Evolutionary conservation across 192 early-diverging fungal genomes (phyloP), one percentile per base, ranked within the genome.

Genomic region (Coemansia sp.): DNA sequence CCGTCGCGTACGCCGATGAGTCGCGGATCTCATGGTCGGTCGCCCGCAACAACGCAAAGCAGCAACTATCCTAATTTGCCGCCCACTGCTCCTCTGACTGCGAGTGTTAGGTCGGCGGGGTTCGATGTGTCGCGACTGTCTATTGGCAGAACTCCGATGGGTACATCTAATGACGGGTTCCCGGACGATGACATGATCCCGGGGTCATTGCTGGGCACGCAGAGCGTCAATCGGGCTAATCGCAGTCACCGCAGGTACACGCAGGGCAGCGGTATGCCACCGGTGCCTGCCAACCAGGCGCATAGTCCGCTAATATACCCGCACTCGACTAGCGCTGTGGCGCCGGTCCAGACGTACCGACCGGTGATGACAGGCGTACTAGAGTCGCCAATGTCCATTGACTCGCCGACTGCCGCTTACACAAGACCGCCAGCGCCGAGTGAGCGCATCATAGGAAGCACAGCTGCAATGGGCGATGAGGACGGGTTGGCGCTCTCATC

Each of bases 151-250:
- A 24, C 57, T 2, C 24, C 43, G 1, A 14, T n/a, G 15, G 10
- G 41, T 39, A 31, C n/a, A 39, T 14, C 54, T 0, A 19, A 20
- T 12, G 72, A 74, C 36, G 72, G 53, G n/a, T 74, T 74, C 35
- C 72, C 72, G 20, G 54, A 63, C 41, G 72, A 74, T 29, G 27
- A 37, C 14, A 49, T 47, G 62, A 19, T 58, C 8, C 32, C 47
- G 4, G 41, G 57, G 6, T 61, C 61, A 4, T 14, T 25, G 59
- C 39, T 45, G 14, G 29, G 32, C 9, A 41, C 66, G 32, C 42
- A 32, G 19, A 53, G 70, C 35, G 59, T 45, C 15, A 43, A 32
- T n/a, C 32, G 43, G 45, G 11, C 29, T 6, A 35, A 14, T 15
- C 60, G 60, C 5, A 41, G n/a, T 6, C 29, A 20, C 9, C 60